Base-by-base conservation (phyloP, 371 early-diverging fungal species). In the Thermomucor indicae-seudaticae region DNA sequence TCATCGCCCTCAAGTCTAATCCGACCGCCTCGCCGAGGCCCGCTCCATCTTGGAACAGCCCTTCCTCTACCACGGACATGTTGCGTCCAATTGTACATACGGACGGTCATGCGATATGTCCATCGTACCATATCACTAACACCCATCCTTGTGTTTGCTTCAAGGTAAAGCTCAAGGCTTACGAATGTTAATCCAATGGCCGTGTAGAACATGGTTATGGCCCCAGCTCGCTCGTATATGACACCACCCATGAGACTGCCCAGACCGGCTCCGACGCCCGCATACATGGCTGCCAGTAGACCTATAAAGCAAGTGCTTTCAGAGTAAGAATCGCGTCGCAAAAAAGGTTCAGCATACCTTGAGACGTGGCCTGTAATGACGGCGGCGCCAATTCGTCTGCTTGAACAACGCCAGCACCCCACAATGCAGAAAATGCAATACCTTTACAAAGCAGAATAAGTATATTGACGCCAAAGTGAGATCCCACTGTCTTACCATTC, bases 371-470 rank as follows among this genome's bases (percentile, higher is more conserved):
- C 49, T 76, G 76, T 38, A 76, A 48, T 17, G 70, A 67, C 8
- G 77, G 72, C 20, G 77, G 73, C 0, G 77, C 68, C 10, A 76
- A 43, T 39, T 72, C 77, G 49, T 76, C 77, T 1, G 77, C 77
- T 46, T 76, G 72, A 4, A 76, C 77, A 2, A 76, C 77, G 31
- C 77, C 77, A 19, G 77, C 77, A 30, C 77, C 73, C 77, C 77
- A 76, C 6, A 76, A 44, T 0, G 77, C 72, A 16, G 77, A 76
- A 42, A 76, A 76, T 25, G 77, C 77, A 32, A 76, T 62, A 4
- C 74, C 58, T 60, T 25, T 3, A 52, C 24, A 32, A 31, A 43
- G 38, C 22, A 42, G 37, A 52, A 29, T 43, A 20, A 46, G 42
- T 47, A 47, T 23, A 28, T 17, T 6, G 31, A 14, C 12, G 22